phyloP scores from a whole-genome alignment of 305 asterid genomes.

The Solanum hybrid region DNA sequence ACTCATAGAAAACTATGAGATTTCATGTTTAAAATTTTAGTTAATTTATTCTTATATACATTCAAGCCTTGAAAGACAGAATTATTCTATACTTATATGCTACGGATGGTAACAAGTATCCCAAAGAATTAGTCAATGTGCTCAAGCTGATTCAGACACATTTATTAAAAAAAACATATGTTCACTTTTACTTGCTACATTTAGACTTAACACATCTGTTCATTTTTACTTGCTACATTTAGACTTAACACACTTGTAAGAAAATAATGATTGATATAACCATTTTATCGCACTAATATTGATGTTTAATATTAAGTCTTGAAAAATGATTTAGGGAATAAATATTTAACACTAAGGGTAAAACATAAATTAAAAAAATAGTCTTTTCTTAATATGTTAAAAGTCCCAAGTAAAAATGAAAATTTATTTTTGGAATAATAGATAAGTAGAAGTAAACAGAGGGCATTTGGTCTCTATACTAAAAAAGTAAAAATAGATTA shows the following conservation, averaged over 20 bases:
- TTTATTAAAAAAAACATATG: not conserved
- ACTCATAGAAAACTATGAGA: not conserved
- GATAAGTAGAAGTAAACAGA: too few species aligned
- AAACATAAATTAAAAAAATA: not conserved
- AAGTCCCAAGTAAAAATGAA: too few species aligned
- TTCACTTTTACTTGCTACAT: too few species aligned
- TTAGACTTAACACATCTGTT: too few species aligned
- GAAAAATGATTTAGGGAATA: too few species aligned
- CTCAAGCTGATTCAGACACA: accelerated
- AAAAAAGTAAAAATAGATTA: too few species aligned
- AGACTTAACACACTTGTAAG: not conserved
- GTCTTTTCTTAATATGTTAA: too few species aligned
- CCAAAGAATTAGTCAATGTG: accelerated
- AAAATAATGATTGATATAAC: not conserved
- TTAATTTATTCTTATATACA: not conserved
- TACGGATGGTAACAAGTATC: not conserved
- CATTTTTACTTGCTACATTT: too few species aligned
- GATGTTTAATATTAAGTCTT: not conserved
- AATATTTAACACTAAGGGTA: too few species aligned
- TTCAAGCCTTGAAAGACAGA: not conserved
- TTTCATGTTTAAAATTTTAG: not conserved
- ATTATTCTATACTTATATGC: not conserved
- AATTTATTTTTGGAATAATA: too few species aligned
- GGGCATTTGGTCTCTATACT: not conserved
- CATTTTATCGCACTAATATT: too few species aligned